Conservation (phyloP, 768 basidiomycete species). For the Termitomyces sp. region DNA sequence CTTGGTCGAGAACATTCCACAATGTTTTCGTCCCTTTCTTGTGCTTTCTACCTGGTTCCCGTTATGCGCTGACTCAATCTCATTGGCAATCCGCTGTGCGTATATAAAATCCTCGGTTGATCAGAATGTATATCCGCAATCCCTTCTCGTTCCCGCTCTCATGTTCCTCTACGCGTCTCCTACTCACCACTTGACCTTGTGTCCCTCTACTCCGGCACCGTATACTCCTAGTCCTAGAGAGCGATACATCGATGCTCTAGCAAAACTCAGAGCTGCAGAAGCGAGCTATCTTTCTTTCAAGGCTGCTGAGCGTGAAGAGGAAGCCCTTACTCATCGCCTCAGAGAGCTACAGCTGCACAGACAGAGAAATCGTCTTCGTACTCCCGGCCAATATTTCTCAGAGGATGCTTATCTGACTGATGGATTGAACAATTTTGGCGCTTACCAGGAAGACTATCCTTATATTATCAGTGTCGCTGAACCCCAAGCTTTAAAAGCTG, state of each 20-base stretch:
- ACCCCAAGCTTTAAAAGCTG: background rate
- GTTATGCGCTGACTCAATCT: background rate
- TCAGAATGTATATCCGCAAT: background rate
- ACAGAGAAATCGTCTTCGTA: conserved; percentile 1
- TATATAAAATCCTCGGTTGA: background rate
- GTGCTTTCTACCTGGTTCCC: background rate
- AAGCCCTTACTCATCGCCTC: conserved; percentile 17
- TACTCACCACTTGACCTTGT: background rate
- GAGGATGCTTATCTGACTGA: background rate
- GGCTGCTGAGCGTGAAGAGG: conserved; percentile 23
- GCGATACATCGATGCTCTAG: conserved; percentile 30
- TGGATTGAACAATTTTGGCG: background rate
- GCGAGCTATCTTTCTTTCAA: conserved; percentile 27
- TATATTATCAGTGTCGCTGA: background rate
- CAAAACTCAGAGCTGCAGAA: conserved; percentile 28
- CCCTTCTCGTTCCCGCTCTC: background rate
- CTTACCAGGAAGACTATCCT: no score
- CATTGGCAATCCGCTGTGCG: no score
- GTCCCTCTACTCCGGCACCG: background rate
- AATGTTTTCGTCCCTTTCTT: background rate
- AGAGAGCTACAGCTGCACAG: conserved; percentile 13
- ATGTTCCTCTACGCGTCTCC: background rate
- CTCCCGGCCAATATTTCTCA: background rate
- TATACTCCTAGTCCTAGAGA: conserved; percentile 17
- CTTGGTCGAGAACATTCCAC: background rate